Evolutionary conservation across 208 protist genomes (phyloP).

Genomic region (Crithidia brevicula): DNA sequence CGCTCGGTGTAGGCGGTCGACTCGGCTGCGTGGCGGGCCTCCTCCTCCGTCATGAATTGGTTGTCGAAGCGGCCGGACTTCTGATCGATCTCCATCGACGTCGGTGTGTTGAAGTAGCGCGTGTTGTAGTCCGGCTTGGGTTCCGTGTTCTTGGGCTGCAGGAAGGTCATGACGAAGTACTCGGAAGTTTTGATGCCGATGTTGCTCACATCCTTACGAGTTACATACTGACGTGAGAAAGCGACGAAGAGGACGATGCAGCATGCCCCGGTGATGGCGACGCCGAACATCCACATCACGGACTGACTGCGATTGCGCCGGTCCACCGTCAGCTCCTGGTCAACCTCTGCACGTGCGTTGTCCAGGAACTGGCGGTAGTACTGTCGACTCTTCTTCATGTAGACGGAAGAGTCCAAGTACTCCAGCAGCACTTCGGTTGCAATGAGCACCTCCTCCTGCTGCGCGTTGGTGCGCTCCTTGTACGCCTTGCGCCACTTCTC

Average conservation of each 20-base stretch:
- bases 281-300: constrained; percentile 57
- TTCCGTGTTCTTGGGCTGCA: constrained; percentile 80
- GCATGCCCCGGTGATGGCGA: constrained; percentile 53
- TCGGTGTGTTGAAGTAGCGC: constrained; percentile 81
- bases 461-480: constrained; percentile 50
- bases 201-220: constrained; percentile 54
- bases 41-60: constrained; percentile 32
- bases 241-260: constrained; percentile 58
- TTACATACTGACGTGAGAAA: constrained; percentile 57
- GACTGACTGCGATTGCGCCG: constrained; percentile 35
- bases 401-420: constrained; percentile 79
- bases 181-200: constrained; percentile 63
- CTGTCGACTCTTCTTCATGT: constrained; percentile 78
- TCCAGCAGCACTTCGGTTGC: constrained; percentile 86
- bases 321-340: constrained; percentile 53
- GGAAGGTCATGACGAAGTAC: constrained; percentile 78
- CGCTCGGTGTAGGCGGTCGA: constrained; percentile 45
- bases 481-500: constrained; percentile 68
- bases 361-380: constrained; percentile 84
- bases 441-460: constrained; percentile 80
- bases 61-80: constrained; percentile 44
- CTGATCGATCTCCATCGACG: constrained; percentile 72
- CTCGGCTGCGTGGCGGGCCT: constrained; percentile 38
- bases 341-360: constrained; percentile 61
- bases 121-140: constrained; percentile 82